Evolutionary conservation across 108 stramenopile species (phyloP).

Genomic region (Epithemia pelagica): DNA sequence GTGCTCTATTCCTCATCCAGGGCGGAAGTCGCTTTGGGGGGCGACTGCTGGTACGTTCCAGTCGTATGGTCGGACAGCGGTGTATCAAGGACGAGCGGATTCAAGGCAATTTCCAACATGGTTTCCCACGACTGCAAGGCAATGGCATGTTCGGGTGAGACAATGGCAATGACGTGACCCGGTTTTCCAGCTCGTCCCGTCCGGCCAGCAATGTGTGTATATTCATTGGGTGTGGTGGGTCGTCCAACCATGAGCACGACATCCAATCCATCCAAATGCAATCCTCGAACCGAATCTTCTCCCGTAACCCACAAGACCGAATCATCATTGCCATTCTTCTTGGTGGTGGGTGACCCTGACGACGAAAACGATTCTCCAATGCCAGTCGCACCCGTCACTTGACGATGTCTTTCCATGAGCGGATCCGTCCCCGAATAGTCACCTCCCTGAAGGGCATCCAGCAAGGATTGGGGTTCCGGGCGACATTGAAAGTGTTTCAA

Average conservation of each 20-base stretch:
- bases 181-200: conserved; percentile 80
- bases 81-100: too few relatives aligned
- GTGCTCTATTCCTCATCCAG: too few relatives aligned
- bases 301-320: conserved; percentile 80
- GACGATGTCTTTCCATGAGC: conserved; percentile 65
- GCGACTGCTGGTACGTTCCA: too few relatives aligned
- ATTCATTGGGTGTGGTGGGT: conserved; percentile 87
- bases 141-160: conserved; percentile 59
- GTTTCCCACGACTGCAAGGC: conserved; percentile 65
- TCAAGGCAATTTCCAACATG: conserved; percentile 63
- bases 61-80: too few relatives aligned
- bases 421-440: conserved; percentile 53
- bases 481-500: conserved; percentile 67
- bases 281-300: conserved; percentile 88
- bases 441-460: conserved; percentile 57
- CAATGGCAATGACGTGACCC: conserved; percentile 70
- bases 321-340: conserved; percentile 17
- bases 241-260: conserved; percentile 77
- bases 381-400: conserved; percentile 71
- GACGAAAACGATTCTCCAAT: conserved; percentile 43
- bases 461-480: conserved; percentile 64
- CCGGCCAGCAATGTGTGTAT: conserved; percentile 92
- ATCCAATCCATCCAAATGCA: conserved; percentile 85
- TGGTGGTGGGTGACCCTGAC: conserved; percentile 2
- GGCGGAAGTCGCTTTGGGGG: too few relatives aligned